These are phyloP conservation scores for Linderniella brevidens DNA, from an alignment of 257 asterid species.

Conservation along the genomic window DNA sequence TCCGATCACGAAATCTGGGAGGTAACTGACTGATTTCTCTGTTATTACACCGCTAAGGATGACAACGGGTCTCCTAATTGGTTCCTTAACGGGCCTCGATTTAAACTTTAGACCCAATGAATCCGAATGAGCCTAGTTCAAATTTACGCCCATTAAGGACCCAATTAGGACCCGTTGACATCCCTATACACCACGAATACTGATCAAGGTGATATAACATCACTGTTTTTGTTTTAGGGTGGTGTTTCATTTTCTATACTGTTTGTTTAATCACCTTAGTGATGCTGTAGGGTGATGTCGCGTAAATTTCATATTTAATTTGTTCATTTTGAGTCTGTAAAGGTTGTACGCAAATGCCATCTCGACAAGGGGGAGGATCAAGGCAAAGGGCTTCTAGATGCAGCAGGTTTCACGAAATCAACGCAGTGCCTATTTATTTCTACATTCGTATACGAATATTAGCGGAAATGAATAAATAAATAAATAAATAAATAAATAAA, in stretches of 20 bases:
- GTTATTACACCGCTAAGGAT: too few species aligned
- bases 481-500: neutral
- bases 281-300: too few species aligned
- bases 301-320: too few species aligned
- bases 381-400: constrained; percentile 55
- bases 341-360: constrained; percentile 65
- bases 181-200: too few species aligned
- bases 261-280: neutral
- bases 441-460: neutral
- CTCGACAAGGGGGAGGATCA: constrained; percentile 40
- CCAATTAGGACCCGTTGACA: too few species aligned
- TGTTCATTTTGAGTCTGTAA: neutral
- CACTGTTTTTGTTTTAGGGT: neutral
- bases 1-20: constrained; percentile 62
- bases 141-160: too few species aligned
- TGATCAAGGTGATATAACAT: neutral
- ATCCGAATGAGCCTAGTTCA: too few species aligned
- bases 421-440: neutral
- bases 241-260: neutral
- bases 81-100: too few species aligned
- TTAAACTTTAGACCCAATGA: too few species aligned
- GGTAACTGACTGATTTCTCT: too few species aligned
- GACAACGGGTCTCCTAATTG: too few species aligned
- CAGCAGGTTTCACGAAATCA: constrained; percentile 30
- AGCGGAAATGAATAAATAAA: neutral